Evolutionary conservation across 75 land plant genomes (phyloP), one percentile per base, ranked within the genome.

Genomic region (Selaginella moellendorffii): DNA sequence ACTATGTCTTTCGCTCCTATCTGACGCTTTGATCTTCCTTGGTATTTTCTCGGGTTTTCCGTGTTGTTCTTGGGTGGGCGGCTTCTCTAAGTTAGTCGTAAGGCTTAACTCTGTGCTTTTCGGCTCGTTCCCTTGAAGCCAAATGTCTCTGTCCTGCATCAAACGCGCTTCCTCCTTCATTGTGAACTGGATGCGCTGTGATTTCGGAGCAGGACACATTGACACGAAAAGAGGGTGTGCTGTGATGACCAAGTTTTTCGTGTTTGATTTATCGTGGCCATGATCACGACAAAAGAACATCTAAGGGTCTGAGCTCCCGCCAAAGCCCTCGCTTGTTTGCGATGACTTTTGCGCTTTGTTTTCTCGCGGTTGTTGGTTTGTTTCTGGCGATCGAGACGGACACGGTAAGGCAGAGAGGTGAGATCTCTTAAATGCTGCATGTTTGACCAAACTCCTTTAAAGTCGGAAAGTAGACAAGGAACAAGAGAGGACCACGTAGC

Each of bases 221-320:
- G n/a, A n/a, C n/a, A n/a, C n/a, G n/a, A n/a, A n/a, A n/a, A n/a
- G n/a, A n/a, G n/a, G 5, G 46, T 5, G 46, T 36, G 46, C 46
- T 36, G 14, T 36, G 46, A 36, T 36, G 46, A 36, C 14, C 14
- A 36, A 14, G 14, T n/a, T n/a, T n/a, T n/a, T n/a, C n/a, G n/a
- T 5, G 14, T 36, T 36, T 36, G 46, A 36, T 36, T 36, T 5
- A 36, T 36, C 46, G 46, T 36, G 46, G 14, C 14, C 14, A 36
- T 36, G 46, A 36, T 36, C 46, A 36, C 46, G 46, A 36, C 46
- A 36, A 36, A n/a, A 36, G 46, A 36, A 36, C 46, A 36, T 36
- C 46, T 36, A 36, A 36, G 46, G 46, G 46, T 36, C 46, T 36
- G 46, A 36, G 46, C 46, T 36, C 46, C 46, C 5, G 5, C 14